These are phyloP conservation scores for Xylariomycetidae sp. DNA, from an alignment of 2,329 filamentous ascomycete genomes.

Conservation along the genomic window DNA sequence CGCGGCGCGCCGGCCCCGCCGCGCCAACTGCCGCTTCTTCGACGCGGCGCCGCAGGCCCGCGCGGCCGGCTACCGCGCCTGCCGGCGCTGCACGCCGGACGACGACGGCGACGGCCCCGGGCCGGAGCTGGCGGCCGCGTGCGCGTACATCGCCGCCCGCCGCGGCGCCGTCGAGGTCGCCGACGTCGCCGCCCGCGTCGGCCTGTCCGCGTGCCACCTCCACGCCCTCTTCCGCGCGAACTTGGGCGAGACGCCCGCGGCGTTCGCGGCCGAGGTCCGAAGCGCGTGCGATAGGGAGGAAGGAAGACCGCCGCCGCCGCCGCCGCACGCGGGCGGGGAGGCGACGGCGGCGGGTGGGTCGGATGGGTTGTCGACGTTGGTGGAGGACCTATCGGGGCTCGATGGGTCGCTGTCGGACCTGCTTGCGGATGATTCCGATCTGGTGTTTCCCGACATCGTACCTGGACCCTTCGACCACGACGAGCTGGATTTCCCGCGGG, in stretches of 20 bases:
- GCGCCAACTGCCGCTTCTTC: constrained; percentile 55
- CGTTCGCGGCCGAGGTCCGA: constrained; percentile 7
- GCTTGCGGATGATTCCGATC: background rate
- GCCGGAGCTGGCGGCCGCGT: constrained; percentile 7
- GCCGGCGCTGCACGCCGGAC: constrained; percentile 16
- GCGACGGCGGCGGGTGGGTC: background rate
- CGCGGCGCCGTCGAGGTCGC: constrained; percentile 7
- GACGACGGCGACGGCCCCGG: constrained; percentile 3
- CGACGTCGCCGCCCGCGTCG: constrained; percentile 9
- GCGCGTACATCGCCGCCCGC: constrained; percentile 8
- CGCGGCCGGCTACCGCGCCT: constrained; percentile 21
- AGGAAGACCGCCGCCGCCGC: no score
- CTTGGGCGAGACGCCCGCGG: constrained; percentile 10
- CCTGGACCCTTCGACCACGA: no score
- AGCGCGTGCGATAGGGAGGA: background rate
- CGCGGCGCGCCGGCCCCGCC: constrained; percentile 52
- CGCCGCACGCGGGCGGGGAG: background rate
- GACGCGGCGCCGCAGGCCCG: constrained; percentile 37
- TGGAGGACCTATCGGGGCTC: background rate
- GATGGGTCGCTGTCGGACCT: background rate
- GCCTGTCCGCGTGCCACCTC: constrained; percentile 12
- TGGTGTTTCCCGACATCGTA: no score
- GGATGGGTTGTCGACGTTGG: background rate
- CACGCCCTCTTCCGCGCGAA: constrained; percentile 13
- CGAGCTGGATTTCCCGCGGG: no score